phyloP scores from a whole-genome alignment of 1,284 basidiomycete species.

The Volvariella volvacea region DNA sequence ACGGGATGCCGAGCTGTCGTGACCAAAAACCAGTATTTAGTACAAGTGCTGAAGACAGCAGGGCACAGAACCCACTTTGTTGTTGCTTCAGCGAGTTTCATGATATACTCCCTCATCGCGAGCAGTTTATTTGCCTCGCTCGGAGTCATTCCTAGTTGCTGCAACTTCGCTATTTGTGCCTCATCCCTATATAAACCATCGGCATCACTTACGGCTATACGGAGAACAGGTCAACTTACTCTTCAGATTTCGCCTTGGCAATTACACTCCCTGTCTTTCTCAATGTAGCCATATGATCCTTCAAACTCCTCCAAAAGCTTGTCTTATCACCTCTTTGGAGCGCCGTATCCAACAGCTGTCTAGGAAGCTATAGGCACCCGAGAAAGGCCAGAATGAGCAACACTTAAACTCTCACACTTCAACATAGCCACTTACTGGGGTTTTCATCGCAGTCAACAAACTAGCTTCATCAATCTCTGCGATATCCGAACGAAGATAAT shows the following conservation, averaged over 20 bases:
- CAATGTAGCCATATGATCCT: constrained; percentile 61
- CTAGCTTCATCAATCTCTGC: constrained; percentile 68
- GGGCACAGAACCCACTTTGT: constrained; percentile 27
- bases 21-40: background rate
- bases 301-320: constrained; percentile 70
- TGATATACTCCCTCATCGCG: constrained; percentile 83
- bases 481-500: constrained; percentile 85
- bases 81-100: constrained; percentile 70
- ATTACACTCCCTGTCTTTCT: constrained; percentile 43
- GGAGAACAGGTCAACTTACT: constrained; percentile 39
- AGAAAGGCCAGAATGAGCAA: too few species aligned
- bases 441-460: constrained; percentile 69
- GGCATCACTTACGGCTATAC: background rate
- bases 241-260: constrained; percentile 59
- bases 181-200: constrained; percentile 63
- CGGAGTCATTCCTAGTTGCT: constrained; percentile 76
- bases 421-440: constrained; percentile 52
- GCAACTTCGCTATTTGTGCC: constrained; percentile 60
- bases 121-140: constrained; percentile 78
- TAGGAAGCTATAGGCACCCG: too few species aligned
- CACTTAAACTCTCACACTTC: constrained; percentile 34
- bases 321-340: constrained; percentile 54
- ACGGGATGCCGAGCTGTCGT: constrained; percentile 56
- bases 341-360: too few species aligned
- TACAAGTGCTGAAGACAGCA: constrained; percentile 1